phyloP scores from a whole-genome alignment of 2,329 filamentous ascomycete species.

The Raffaelea arxii region DNA sequence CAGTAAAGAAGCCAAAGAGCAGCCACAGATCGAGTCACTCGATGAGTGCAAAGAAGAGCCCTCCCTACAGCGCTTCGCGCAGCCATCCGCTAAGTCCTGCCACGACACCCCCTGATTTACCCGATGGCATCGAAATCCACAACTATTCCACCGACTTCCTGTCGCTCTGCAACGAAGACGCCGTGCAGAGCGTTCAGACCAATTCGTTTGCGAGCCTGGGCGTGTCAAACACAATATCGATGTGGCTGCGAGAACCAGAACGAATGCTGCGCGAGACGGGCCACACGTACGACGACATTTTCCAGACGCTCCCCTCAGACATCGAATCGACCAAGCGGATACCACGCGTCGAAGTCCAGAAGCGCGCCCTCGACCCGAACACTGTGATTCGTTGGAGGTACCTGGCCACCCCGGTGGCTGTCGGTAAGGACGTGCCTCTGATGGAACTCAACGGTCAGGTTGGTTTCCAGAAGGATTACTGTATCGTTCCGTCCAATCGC shows the following conservation, averaged over 20 bases:
- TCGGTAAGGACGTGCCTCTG: slow-evolving; percentile 47
- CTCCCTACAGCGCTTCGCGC: slow-evolving; percentile 55
- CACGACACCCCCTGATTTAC: slow-evolving; percentile 59
- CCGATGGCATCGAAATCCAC: slow-evolving; percentile 53
- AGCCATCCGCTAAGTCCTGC: slow-evolving; percentile 62
- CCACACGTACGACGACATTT: slow-evolving; percentile 57
- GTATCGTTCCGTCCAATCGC: slow-evolving; percentile 52
- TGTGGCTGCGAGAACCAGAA: slow-evolving; percentile 68
- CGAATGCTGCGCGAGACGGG: slow-evolving; percentile 59
- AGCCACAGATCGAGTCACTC: slow-evolving; percentile 72
- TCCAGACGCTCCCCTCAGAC: slow-evolving; percentile 41
- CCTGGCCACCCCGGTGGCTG: slow-evolving; percentile 40
- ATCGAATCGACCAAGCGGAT: slow-evolving; percentile 32
- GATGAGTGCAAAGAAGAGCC: slow-evolving; percentile 59
- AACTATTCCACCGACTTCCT: slow-evolving; percentile 69
- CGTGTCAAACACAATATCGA: slow-evolving; percentile 63
- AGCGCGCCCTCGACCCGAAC: slow-evolving; percentile 34
- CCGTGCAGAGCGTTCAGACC: slow-evolving; percentile 48
- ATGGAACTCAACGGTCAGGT: slow-evolving; percentile 71
- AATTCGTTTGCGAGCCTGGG: slow-evolving; percentile 71
- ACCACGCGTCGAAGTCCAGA: slow-evolving; percentile 43
- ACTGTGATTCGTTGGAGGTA: slow-evolving; percentile 61
- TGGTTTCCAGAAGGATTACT: slow-evolving; percentile 65
- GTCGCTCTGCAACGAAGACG: slow-evolving; percentile 57
- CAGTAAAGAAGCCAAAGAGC: slow-evolving; percentile 72